These are phyloP conservation scores for Didymella sp. DNA, from an alignment of 2,329 filamentous ascomycete species.

Conservation along the genomic window DNA sequence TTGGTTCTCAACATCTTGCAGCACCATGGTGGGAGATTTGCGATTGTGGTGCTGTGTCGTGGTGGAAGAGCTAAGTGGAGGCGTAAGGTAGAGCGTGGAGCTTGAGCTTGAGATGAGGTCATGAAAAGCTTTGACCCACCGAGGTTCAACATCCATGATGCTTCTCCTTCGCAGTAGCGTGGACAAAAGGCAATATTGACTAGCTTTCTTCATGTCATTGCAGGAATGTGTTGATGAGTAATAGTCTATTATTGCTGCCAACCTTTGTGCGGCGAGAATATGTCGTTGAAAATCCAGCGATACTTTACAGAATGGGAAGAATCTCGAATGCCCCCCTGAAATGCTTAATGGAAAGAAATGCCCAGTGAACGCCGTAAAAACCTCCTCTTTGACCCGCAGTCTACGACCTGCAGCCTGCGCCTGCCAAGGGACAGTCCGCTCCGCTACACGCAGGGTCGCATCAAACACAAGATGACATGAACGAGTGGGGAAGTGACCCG, in stretches of 20 bases:
- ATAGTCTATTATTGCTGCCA: slow-evolving; percentile 8
- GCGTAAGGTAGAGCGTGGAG: slow-evolving; percentile 22
- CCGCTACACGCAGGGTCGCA: not conserved
- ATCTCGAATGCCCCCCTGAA: slow-evolving; percentile 1
- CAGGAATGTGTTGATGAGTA: not conserved
- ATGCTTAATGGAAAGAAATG: slow-evolving; percentile 9
- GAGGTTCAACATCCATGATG: slow-evolving; percentile 13
- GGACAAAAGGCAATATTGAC: not conserved
- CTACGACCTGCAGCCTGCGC: not conserved
- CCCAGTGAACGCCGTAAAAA: slow-evolving; percentile 1
- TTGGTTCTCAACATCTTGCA: slow-evolving; percentile 47
- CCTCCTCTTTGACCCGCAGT: not conserved
- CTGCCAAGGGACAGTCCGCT: not conserved
- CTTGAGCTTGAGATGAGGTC: slow-evolving; percentile 37
- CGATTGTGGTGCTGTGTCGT: slow-evolving; percentile 9
- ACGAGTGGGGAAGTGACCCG: not conserved
- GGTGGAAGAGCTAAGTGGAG: slow-evolving; percentile 31
- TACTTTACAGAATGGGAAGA: slow-evolving; percentile 25
- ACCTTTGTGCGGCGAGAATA: not conserved
- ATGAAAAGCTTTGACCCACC: slow-evolving; percentile 27
- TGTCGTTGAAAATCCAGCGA: slow-evolving; percentile 12
- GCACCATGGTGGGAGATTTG: slow-evolving; percentile 47
- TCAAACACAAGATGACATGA: not conserved
- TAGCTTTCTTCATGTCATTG: not conserved
- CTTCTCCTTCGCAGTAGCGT: not conserved